These are phyloP conservation scores for Stenocarpella maydis DNA, from an alignment of 2,329 filamentous ascomycete genomes.

Conservation along the genomic window DNA sequence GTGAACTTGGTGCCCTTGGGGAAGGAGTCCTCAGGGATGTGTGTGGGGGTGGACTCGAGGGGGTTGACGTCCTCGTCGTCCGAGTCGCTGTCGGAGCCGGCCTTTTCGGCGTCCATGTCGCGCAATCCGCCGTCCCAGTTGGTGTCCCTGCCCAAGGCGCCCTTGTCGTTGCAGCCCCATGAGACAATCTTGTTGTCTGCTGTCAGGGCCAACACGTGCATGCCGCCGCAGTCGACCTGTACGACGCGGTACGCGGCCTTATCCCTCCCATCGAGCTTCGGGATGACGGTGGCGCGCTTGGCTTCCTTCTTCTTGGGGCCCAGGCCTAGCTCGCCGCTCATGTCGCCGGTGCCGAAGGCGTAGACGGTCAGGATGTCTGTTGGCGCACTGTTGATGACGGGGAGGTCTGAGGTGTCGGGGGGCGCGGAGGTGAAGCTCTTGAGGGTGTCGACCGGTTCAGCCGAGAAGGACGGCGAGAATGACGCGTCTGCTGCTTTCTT, in stretches of 20 bases:
- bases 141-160: conserved; percentile 70
- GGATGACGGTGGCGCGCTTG: conserved; percentile 36
- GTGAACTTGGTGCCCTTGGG: conserved; percentile 64
- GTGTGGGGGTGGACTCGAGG: conserved; percentile 64
- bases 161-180: conserved; percentile 76
- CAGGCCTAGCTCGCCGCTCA: conserved; percentile 51
- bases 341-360: conserved; percentile 51
- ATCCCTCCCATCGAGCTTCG: conserved; percentile 35
- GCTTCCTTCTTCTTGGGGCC: conserved; percentile 37
- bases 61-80: conserved; percentile 66
- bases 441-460: conserved; percentile 31
- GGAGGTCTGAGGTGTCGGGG: conserved; percentile 33
- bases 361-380: conserved; percentile 36
- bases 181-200: conserved; percentile 72
- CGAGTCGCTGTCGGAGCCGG: conserved; percentile 67
- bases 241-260: conserved; percentile 51
- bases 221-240: conserved; percentile 69
- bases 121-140: conserved; percentile 61
- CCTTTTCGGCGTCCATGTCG: conserved; percentile 46
- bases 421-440: conserved; percentile 31
- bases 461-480: conserved; percentile 25
- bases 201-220: conserved; percentile 73
- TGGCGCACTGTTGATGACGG: conserved; percentile 34
- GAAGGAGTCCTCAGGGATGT: conserved; percentile 60
- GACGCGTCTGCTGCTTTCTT: conserved; percentile 18